phyloP scores from a whole-genome alignment of 208 protist genomes.

The Crithidia fasciculata region DNA sequence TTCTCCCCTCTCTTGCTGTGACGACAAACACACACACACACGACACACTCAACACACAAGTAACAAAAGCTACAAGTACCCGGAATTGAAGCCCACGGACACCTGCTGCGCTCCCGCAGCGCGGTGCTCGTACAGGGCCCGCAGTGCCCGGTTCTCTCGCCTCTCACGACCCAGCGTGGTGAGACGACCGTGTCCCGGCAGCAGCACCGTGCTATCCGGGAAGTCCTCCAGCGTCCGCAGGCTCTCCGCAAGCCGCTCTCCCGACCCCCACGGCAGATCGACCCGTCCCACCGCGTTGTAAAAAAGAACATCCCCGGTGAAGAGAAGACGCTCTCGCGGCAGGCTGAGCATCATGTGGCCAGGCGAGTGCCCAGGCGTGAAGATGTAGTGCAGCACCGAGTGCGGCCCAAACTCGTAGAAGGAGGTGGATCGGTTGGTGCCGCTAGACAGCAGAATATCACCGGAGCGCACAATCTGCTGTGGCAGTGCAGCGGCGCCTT shows the following conservation, averaged over 20 bases:
- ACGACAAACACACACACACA: background rate
- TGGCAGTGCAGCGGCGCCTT: slow-evolving; percentile 2
- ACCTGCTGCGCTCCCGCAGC: slow-evolving; percentile 67
- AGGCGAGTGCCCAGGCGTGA: slow-evolving; percentile 87
- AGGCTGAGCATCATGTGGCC: slow-evolving; percentile 92
- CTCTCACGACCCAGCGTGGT: slow-evolving; percentile 87
- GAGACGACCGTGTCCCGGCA: slow-evolving; percentile 87
- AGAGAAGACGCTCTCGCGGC: slow-evolving; percentile 83
- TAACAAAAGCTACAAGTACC: slow-evolving; percentile 52
- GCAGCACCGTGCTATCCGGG: slow-evolving; percentile 83
- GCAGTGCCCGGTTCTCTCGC: slow-evolving; percentile 76
- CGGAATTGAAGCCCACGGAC: slow-evolving; percentile 86
- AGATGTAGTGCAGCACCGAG: slow-evolving; percentile 82
- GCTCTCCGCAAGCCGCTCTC: slow-evolving; percentile 79
- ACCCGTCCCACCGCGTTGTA: slow-evolving; percentile 88
- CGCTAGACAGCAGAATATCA: slow-evolving; percentile 78
- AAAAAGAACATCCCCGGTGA: slow-evolving; percentile 86
- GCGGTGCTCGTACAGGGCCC: slow-evolving; percentile 69
- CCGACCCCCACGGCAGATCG: slow-evolving; percentile 85
- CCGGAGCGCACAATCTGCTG: slow-evolving; percentile 57
- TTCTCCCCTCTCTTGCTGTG: too few species aligned
- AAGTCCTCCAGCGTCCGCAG: slow-evolving; percentile 74
- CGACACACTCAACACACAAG: background rate
- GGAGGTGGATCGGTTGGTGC: slow-evolving; percentile 79
- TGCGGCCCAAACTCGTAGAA: slow-evolving; percentile 86